Percentiles rank a stretch among this genome's conserved stretches.
Conservation (phyloP, 805 yeast genomes). For the Lipomyces japonicus region DNA sequence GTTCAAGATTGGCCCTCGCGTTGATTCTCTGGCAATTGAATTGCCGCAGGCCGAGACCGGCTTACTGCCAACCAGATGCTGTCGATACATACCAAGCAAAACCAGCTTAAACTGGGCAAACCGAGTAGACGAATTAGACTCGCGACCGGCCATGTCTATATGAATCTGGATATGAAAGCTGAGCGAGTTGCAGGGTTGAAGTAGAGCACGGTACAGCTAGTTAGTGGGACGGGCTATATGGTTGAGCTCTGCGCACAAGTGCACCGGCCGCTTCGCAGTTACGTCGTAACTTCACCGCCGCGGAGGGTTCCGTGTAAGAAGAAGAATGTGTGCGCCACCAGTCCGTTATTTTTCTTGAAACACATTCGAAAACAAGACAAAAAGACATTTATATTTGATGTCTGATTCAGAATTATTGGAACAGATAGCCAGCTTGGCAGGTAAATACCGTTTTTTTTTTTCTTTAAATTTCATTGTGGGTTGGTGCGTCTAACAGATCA, state of each 20-base stretch:
- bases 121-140: slow-evolving; percentile 35
- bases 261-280: too few relatives aligned
- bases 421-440: slow-evolving; percentile 29
- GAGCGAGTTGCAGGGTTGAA: too few relatives aligned
- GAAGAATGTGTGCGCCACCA: too few relatives aligned
- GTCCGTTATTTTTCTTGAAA: too few relatives aligned
- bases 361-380: too few relatives aligned
- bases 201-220: too few relatives aligned
- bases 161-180: too few relatives aligned
- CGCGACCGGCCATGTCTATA: slow-evolving; percentile 22
- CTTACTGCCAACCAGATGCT: not conserved
- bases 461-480: not conserved
- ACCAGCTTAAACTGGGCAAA: slow-evolving; percentile 64
- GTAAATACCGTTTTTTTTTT: slow-evolving; percentile 9
- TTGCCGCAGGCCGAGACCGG: slow-evolving; percentile 1
- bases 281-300: too few relatives aligned
- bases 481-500: not conserved
- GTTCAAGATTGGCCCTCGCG: not conserved
- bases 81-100: slow-evolving; percentile 49
- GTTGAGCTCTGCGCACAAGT: too few relatives aligned
- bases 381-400: too few relatives aligned
- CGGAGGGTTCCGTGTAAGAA: too few relatives aligned
- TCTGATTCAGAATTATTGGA: slow-evolving; percentile 27
- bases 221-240: too few relatives aligned
- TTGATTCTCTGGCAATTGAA: not conserved